These are phyloP conservation scores for Hypomyces rosellus DNA, from an alignment of 2,329 filamentous ascomycete species.

Conservation along the genomic window DNA sequence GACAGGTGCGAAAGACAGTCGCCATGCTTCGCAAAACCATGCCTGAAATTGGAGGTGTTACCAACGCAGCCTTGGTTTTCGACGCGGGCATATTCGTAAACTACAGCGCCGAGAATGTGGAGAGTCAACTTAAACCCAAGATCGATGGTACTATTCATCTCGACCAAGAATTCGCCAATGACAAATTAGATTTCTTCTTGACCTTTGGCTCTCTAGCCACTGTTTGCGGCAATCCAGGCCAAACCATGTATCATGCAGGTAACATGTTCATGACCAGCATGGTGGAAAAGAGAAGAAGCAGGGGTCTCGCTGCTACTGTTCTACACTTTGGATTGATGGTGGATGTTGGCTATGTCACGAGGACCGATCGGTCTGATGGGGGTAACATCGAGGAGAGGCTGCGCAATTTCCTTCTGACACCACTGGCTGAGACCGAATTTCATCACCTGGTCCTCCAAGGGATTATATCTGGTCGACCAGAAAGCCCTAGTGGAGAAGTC, in stretches of 20 bases:
- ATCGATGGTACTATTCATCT: neutral
- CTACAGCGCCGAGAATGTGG: neutral
- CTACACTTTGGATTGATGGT: neutral
- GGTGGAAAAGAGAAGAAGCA: neutral
- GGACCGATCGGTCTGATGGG: neutral
- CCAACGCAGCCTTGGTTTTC: neutral
- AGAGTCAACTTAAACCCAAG: neutral
- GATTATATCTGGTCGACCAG: neutral
- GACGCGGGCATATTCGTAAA: neutral
- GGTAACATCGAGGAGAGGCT: neutral
- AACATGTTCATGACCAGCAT: constrained; percentile 4
- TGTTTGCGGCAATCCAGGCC: neutral
- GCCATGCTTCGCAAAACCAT: neutral
- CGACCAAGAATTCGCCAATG: neutral
- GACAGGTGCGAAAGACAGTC: neutral
- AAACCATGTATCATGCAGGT: neutral
- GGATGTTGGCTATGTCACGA: neutral
- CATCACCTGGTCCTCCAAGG: neutral
- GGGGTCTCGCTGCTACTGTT: neutral
- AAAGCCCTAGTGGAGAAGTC: neutral
- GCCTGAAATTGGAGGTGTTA: neutral
- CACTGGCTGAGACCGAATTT: neutral
- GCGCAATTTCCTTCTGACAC: neutral
- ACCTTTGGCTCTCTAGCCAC: neutral
- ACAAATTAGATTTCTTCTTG: neutral